Evolutionary conservation across 2,329 filamentous ascomycete species (phyloP).

Genomic region (Colletotrichum melonis): DNA sequence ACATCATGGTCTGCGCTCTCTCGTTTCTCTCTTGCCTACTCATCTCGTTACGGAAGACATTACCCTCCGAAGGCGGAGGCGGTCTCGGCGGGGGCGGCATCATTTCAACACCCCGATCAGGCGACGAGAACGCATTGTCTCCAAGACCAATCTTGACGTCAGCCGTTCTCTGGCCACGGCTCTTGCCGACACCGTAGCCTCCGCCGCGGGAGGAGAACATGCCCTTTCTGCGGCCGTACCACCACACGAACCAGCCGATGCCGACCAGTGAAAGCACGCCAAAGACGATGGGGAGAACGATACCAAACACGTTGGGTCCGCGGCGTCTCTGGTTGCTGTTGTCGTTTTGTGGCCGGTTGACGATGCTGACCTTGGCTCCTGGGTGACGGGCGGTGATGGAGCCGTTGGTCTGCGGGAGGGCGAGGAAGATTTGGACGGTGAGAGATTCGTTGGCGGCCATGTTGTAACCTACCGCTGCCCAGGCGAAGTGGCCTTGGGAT

Average conservation of each 20-base stretch:
- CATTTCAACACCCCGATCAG: slow-evolving; percentile 32
- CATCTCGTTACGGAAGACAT: slow-evolving; percentile 34
- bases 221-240: slow-evolving; percentile 28
- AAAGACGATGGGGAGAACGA: slow-evolving; percentile 32
- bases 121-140: slow-evolving; percentile 24
- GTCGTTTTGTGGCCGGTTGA: background rate
- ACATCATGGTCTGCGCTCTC: slow-evolving; percentile 20
- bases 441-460: slow-evolving; percentile 15
- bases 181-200: slow-evolving; percentile 35
- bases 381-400: slow-evolving; percentile 16
- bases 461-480: slow-evolving; percentile 21
- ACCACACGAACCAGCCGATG: slow-evolving; percentile 32
- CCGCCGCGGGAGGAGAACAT: slow-evolving; percentile 28
- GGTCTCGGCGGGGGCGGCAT: slow-evolving; percentile 30
- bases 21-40: slow-evolving; percentile 30
- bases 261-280: slow-evolving; percentile 22
- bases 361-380: slow-evolving; percentile 32
- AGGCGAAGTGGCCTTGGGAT: slow-evolving; percentile 35
- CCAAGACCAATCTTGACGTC: slow-evolving; percentile 18
- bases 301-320: slow-evolving; percentile 20
- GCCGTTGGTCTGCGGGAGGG: slow-evolving; percentile 22
- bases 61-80: slow-evolving; percentile 4
- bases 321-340: background rate
- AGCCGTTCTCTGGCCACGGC: slow-evolving; percentile 24
- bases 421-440: slow-evolving; percentile 33